phyloP scores from a whole-genome alignment of 306 rosid genomes.

The Sophora flavescens region DNA sequence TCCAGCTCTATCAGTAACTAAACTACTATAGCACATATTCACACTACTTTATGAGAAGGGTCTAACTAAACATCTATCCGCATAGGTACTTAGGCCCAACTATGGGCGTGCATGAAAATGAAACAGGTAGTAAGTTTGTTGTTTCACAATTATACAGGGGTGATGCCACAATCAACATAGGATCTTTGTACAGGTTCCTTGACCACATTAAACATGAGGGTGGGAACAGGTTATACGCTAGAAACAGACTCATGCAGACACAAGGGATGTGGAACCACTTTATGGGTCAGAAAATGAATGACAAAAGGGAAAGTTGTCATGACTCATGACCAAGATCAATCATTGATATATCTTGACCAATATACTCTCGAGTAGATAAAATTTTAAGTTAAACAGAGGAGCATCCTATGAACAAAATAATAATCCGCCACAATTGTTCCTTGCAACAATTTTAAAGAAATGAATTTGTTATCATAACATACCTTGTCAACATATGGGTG shows the following conservation, averaged over 20 bases:
- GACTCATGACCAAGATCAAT: not conserved
- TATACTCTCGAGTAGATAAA: constrained; percentile 1
- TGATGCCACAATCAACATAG: not conserved
- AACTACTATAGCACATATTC: not conserved
- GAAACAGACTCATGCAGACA: constrained; percentile 18
- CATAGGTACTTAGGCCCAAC: not conserved
- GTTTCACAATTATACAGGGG: constrained; percentile 18
- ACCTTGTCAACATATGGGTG: constrained; percentile 97
- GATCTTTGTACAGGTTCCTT: constrained; percentile 26
- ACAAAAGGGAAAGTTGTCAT: constrained; percentile 26
- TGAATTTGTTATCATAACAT: constrained; percentile 34
- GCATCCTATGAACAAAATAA: constrained; percentile 29
- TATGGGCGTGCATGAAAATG: constrained; percentile 15
- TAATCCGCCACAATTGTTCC: constrained; percentile 23
- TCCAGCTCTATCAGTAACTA: not conserved
- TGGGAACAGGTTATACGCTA: constrained; percentile 22
- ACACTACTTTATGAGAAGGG: not conserved
- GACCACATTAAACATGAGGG: constrained; percentile 23
- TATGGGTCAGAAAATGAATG: constrained; percentile 14
- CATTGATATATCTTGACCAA: not conserved
- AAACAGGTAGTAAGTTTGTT: constrained; percentile 5
- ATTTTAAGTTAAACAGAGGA: constrained; percentile 12
- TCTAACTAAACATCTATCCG: constrained; percentile 25
- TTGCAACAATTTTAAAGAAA: constrained; percentile 31
- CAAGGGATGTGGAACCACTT: constrained; percentile 5